phyloP scores from a whole-genome alignment of 2,329 filamentous ascomycete genomes.

The Diaporthe australafricana region DNA sequence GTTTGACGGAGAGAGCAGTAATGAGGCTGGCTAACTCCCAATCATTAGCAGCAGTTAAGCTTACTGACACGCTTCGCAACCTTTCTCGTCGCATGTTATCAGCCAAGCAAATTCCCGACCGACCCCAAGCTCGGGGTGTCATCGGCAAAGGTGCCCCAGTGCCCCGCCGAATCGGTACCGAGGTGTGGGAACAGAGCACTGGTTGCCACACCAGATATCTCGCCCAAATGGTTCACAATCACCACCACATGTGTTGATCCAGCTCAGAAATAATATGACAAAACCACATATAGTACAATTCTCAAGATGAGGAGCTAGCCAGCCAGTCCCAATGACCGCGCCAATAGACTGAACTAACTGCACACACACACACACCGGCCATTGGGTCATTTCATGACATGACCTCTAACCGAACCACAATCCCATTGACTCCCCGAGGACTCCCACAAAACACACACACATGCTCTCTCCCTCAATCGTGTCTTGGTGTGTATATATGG shows the following conservation, averaged over 20 bases:
- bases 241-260: not conserved
- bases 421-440: conserved; percentile 9
- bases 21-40: not conserved
- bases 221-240: too few species aligned
- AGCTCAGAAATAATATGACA: too few species aligned
- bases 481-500: not conserved
- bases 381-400: not conserved
- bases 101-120: not conserved
- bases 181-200: too few species aligned
- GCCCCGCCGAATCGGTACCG: conserved; percentile 1
- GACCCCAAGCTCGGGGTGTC: not conserved
- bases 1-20: not conserved
- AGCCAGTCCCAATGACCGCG: not conserved
- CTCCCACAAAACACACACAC: not conserved
- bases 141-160: not conserved
- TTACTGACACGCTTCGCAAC: not conserved
- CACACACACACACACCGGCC: conserved; percentile 5
- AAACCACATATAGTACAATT: conserved; percentile 20
- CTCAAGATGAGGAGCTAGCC: conserved; percentile 15
- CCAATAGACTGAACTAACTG: not conserved
- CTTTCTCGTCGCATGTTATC: conserved; percentile 11
- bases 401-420: conserved; percentile 8
- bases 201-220: too few species aligned
- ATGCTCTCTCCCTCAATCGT: not conserved
- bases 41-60: not conserved